Evolutionary conservation across 2,329 filamentous ascomycete species (phyloP), one percentile per base, ranked within the genome.

Genomic region (Neonectria magnoliae): DNA sequence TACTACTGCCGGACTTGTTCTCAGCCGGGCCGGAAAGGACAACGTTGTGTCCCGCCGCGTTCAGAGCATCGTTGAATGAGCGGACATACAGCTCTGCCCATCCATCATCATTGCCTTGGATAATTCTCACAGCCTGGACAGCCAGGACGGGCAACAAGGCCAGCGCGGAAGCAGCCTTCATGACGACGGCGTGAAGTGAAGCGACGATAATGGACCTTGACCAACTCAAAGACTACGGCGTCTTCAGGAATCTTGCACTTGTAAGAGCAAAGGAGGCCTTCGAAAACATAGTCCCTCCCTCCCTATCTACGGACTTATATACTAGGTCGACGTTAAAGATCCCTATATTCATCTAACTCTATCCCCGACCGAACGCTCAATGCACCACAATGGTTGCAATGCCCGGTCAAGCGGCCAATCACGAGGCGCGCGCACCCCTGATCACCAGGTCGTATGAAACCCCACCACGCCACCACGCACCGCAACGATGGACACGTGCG

Each of bases 51-150:
- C 87, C 88, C 2, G 85, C 83, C 2, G 77, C 77, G 10, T 78
- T 83, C 44, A 93, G 78, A 13, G 83, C 81, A 57, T 87, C 77
- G 77, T 90, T 87, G 56, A 92, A 80, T 0, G 83, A 82, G 16
- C 90, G 85, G 54, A 90, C 79, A 72, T 92, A 91, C 44, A 84
- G 84, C 79, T 92, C 90, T 5, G 90, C 89, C 91, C 91, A 93
- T 36, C 91, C 90, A 74, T 93, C 91, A 68, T 93, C 90, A 76
- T 93, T 93, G 68, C 85, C 85, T 61, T 90, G 87, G 58, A 93
- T 74, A 71, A 90, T 87, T 69, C 88, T 87, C 50, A 84, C 68
- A 33, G 66, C 75, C 59, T 78, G 76, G 1, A 67, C 75, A 8
- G 71, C 74, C 45, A 78, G 70, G 27, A 64, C 69, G 3, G 70